Base-by-base conservation (phyloP, 164 flowering plant species). In the Tetrastigma voinierianum region DNA sequence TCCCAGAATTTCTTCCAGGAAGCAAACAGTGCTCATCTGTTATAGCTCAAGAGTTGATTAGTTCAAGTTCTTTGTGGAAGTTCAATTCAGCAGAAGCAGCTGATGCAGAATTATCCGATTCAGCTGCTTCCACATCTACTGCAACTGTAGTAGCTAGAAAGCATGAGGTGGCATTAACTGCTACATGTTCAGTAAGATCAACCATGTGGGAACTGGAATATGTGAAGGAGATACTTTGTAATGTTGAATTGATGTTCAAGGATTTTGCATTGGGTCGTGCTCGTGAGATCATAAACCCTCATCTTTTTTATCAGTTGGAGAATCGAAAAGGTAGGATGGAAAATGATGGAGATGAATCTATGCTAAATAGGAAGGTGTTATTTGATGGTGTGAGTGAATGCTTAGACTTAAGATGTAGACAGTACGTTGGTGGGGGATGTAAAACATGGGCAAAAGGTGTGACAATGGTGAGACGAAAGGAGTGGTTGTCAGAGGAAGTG, bases 371-470 rank as follows among this genome's bases (percentile, higher is more conserved):
- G 60, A 87, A 77, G 74, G 68, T 74, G 21, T 10, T 88, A 64
- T 95, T 95, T 59, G 97, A 93, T 65, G 85, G 88, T 68, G 90
- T 84, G 45, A 70, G 80, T 18, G 98, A 93, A 65, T 86, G 87
- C 72, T 49, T 93, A 79, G 93, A 87, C 47, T 52, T 75, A 61
- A 84, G 89, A 80, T 86, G 84, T 74, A 74, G 79, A 65, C 78
- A 67, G 2, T 86, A 75, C 53, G 77, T 72, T 0, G 70, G 78
- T 44, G 88, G 97, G 14, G 90, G 96, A 43, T 77, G 56, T 68
- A 68, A 57, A 68, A 51, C 64, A 19, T 92, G 97, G 98, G 73
- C 60, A 3, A 85, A 80, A 71, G 96, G 97, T 57, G 40, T 77
- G 20, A 67, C 78, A 40, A 70, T 82, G 67, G 81, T 88, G 69